Evolutionary conservation across 495 filamentous ascomycete genomes (phyloP), one percentile per base, ranked within the genome.

Genomic region (Barbatosphaeria neglecta): DNA sequence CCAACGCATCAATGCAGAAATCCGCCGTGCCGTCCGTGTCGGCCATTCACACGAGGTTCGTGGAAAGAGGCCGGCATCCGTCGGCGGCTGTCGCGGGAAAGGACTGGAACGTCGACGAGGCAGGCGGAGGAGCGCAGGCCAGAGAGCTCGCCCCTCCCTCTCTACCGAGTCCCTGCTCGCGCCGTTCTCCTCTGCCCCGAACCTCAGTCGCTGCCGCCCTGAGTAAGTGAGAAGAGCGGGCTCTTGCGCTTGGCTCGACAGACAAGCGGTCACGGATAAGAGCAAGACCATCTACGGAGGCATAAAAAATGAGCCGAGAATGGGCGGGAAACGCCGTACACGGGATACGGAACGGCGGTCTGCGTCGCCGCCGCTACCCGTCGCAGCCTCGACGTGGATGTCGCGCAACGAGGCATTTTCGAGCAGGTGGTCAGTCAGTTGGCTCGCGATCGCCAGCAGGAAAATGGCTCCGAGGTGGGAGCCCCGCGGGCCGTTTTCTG

Each of bases 1-100:
- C 61, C 61, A 64, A 58, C 61, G 39, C 61, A 64, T 62, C 61
- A 60, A 48, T 64, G 61, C 61, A 64, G 59, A 49, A 43, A 40
- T 31, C 46, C 46, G 16, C 40, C 22, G 37, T 31, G 18, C 46
- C 35, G 28, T 19, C 27, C 25, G 23, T 31, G 15, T 52, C 52
- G 54, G 44, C 59, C 56, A 48, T 58, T 45, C 40, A 45, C 41
- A 31, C 22, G 24, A 22, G 46, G 27, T 39, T 18, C n/a, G n/a
- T n/a, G n/a, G n/a, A n/a, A 20, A 43, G n/a, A 19, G 22, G 22
- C 24, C 31, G 16, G 31, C 13, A n/a, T 35, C n/a, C n/a, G n/a
- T 15, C 31, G 31, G 31, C 31, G 31, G 31, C 31, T 35, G 31
- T n/a, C 16, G 31, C 31, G 31, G 31, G 31, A 35, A n/a, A n/a